These are phyloP conservation scores for Lasiosphaeris hirsuta DNA, from an alignment of 495 filamentous ascomycete species.

Conservation along the genomic window DNA sequence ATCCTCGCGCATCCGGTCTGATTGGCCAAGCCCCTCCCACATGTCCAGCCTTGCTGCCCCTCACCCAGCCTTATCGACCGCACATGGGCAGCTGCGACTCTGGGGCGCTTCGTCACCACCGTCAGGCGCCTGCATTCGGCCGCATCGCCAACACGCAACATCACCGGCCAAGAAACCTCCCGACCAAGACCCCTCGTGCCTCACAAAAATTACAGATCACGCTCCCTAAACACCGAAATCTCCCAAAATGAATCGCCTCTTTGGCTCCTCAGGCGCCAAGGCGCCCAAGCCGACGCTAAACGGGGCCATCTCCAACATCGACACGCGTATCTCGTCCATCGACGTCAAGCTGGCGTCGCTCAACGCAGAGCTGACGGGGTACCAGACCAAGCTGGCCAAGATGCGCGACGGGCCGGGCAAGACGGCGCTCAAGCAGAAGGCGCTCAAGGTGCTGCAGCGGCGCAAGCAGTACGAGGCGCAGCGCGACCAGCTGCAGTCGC, in stretches of 20 bases:
- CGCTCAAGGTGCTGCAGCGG: slow-evolving; percentile 92
- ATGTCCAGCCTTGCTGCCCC: not conserved
- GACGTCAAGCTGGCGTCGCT: slow-evolving; percentile 93
- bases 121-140: not conserved
- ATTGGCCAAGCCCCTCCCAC: too few species aligned
- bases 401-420: slow-evolving; percentile 98
- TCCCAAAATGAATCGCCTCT: slow-evolving; percentile 84
- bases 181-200: not conserved
- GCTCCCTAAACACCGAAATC: not conserved
- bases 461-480: slow-evolving; percentile 94
- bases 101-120: slow-evolving; percentile 1
- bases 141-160: not conserved
- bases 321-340: slow-evolving; percentile 80
- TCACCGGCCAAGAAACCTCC: not conserved
- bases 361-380: slow-evolving; percentile 83
- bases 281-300: slow-evolving; percentile 89
- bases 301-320: slow-evolving; percentile 83
- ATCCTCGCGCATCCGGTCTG: not conserved
- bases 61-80: not conserved
- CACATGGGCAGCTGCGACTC: too few species aligned
- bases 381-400: slow-evolving; percentile 83
- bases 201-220: not conserved
- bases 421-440: slow-evolving; percentile 86
- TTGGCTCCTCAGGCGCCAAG: slow-evolving; percentile 76
- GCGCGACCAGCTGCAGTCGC: slow-evolving; percentile 89